Percentiles rank a stretch among this genome's conserved stretches.
Conservation (phyloP, 164 flowering plant genomes). For the Nymphaea thermarum region DNA sequence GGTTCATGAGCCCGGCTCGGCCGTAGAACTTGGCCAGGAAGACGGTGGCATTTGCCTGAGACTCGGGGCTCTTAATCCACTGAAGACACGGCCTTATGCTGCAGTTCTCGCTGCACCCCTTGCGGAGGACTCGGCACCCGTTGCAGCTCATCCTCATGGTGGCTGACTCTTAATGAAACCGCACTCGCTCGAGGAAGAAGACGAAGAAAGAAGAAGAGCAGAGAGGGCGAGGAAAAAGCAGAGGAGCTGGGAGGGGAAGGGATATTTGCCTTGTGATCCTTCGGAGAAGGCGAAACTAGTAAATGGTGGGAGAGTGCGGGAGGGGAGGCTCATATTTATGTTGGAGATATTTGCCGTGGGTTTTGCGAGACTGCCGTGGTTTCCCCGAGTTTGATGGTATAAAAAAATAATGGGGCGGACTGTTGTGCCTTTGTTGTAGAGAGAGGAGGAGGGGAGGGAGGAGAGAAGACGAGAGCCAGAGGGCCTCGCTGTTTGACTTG, state of each 20-base stretch:
- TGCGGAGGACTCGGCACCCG: constrained; percentile 48
- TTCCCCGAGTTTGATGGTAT: neutral
- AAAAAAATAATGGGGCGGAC: no score
- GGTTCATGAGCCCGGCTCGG: constrained; percentile 94
- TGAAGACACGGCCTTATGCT: constrained; percentile 39
- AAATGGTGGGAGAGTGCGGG: no score
- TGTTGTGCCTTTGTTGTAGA: no score
- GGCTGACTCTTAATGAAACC: neutral
- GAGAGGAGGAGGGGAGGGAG: no score
- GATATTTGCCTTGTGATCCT: neutral
- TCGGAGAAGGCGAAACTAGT: no score
- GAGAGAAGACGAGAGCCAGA: no score
- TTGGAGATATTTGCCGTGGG: neutral
- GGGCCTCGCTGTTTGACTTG: no score
- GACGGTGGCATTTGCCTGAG: constrained; percentile 81
- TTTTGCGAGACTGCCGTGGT: neutral
- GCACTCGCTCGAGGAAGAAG: neutral
- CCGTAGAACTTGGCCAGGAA: constrained; percentile 96
- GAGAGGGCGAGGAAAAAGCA: no score
- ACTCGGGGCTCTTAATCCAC: constrained; percentile 44
- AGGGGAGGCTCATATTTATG: no score
- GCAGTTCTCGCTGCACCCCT: constrained; percentile 55
- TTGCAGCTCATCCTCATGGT: constrained; percentile 37
- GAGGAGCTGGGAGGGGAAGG: neutral
- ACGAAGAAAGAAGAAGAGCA: neutral